Evolutionary conservation across 371 early-diverging fungal genomes (phyloP), one percentile per base, ranked within the genome.

Genomic region (Syncephalastrum sp.): DNA sequence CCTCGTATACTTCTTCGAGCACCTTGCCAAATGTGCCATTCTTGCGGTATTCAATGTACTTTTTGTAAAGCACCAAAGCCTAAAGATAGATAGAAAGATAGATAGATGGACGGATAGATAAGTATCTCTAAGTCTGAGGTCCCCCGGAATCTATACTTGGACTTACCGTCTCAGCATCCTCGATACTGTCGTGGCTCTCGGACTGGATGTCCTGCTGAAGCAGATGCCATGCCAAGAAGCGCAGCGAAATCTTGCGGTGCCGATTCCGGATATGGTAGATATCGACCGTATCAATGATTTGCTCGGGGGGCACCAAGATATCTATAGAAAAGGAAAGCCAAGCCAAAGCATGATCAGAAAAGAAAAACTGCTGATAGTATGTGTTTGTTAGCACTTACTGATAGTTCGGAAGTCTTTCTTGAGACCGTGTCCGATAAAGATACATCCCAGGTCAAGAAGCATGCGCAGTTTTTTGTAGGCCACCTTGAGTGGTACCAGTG

Each of bases 341-440:
- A 29, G 7, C 3, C 3, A 29, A 4, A 29, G 29, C 0, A 12
- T 33, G 27, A 10, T 24, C 27, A 16, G 12, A 25, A 54, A 45
- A 53, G 17, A 3, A 59, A 53, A 25, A 29, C 44, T 14, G 43
- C 49, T 42, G 23, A 33, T 25, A 23, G 27, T 0, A 21, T 13
- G 25, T 25, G 8, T 17, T 46, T 45, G 0, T n/a, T 49, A 33
- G 12, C 16, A 61, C 81, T 68, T 81, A 85, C 86, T 95, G 54
- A 95, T 92, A 25, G 87, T 92, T 51, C 98, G 83, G 63, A 96
- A 94, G 69, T 97, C 98, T 55, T 94, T 94, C 46, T 88, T 87
- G 50, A 97, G 70, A 1, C 96, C 96, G 59, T 97, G 98, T 0
- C 98, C 98, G 19, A 97, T 88, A 69, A 97, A 93, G 4, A 89